A percentile compares a stretch with the other conserved stretches of the same genome.
Evolutionary conservation across 768 basidiomycete species (phyloP).

Genomic region (Phanerochaete carnosa): DNA sequence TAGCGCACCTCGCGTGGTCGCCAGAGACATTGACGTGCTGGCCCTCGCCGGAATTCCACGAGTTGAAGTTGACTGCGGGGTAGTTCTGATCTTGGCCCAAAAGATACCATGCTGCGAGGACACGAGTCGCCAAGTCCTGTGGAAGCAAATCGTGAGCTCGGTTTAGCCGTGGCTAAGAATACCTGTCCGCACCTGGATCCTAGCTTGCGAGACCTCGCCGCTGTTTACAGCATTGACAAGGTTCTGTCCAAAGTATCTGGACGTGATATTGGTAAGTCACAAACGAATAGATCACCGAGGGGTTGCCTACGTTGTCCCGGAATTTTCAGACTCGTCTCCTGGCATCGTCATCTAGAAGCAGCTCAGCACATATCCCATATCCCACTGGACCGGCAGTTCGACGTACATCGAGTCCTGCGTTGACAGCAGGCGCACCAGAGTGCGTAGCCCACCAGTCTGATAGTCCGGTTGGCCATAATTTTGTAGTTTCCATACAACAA

Average conservation of each 20-base stretch:
- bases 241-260: conserved; percentile 56
- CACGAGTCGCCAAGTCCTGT: conserved; percentile 65
- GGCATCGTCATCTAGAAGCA: conserved; percentile 65
- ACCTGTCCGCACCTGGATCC: conserved; percentile 42
- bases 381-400: not conserved
- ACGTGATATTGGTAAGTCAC: not conserved
- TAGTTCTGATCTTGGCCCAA: conserved; percentile 49
- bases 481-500: conserved; percentile 4
- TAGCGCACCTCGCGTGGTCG: conserved; percentile 28
- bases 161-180: conserved; percentile 42
- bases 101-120: conserved; percentile 61
- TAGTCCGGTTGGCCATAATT: conserved; percentile 38
- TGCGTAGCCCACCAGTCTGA: conserved; percentile 69
- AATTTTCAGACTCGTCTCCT: conserved; percentile 36
- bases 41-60: conserved; percentile 34
- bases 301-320: not conserved
- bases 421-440: conserved; percentile 50
- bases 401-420: conserved; percentile 56
- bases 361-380: not conserved
- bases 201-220: conserved; percentile 52
- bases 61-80: conserved; percentile 61
- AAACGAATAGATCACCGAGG: not conserved
- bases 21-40: conserved; percentile 37
- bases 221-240: conserved; percentile 58
- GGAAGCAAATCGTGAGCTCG: not conserved